Evolutionary conservation across 257 asterid species (phyloP).

Genomic region (Penstemon davidsonii): DNA sequence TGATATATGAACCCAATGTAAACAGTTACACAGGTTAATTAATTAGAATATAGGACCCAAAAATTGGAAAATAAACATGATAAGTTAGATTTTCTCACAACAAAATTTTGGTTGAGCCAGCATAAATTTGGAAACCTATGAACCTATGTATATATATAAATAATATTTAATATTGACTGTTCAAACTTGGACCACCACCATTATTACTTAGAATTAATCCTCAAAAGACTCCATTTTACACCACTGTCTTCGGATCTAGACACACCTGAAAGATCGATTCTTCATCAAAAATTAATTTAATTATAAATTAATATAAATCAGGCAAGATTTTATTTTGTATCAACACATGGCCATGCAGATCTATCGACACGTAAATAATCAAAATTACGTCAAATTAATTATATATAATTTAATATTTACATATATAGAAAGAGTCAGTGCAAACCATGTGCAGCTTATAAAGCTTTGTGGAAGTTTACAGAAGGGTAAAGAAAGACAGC

Average conservation of each 20-base stretch:
- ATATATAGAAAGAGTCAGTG: constrained; percentile 27
- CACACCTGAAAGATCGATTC: constrained; percentile 38
- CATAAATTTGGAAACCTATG: no score
- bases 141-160: no score
- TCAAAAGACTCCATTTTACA: constrained; percentile 19
- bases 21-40: no score
- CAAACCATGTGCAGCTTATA: constrained; percentile 43
- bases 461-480: constrained; percentile 29
- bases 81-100: no score
- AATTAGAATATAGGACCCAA: no score
- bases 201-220: no score
- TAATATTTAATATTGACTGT: no score
- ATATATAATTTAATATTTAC: not conserved
- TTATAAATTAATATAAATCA: not conserved
- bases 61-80: no score
- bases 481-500: constrained; percentile 31
- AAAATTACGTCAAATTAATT: no score
- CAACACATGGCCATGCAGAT: constrained; percentile 13
- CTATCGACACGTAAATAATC: constrained; percentile 16
- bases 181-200: no score
- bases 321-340: not conserved
- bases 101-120: no score
- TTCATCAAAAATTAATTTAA: constrained; percentile 4
- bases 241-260: constrained; percentile 40
- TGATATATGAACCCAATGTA: no score